Evolutionary conservation across 305 asterid genomes (phyloP).

Genomic region (Caryopteris hybrid): DNA sequence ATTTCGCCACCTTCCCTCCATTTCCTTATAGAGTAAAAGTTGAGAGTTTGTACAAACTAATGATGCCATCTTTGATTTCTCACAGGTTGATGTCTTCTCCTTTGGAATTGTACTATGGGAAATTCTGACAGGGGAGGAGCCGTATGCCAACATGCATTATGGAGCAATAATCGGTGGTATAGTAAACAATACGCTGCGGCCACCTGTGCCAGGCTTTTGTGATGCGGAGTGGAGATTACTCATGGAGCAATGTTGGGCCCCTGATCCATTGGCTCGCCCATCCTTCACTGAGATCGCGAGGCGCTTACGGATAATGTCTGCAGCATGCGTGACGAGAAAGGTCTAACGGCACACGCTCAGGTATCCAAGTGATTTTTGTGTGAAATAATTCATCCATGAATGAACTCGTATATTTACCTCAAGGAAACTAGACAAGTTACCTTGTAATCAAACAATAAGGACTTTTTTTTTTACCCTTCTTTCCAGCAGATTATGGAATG

Average conservation of each 20-base stretch:
- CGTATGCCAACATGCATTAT: constrained; percentile 93
- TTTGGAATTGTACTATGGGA: constrained; percentile 94
- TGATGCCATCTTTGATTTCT: constrained; percentile 4
- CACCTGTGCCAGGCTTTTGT: constrained; percentile 68
- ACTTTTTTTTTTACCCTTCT: background rate
- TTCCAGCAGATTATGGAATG: constrained; percentile 8
- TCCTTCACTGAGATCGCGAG: constrained; percentile 76
- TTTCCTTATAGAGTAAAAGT: too few species aligned
- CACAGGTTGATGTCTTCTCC: constrained; percentile 91
- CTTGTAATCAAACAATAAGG: background rate
- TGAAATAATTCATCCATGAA: background rate
- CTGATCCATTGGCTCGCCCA: constrained; percentile 72
- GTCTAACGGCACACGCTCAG: constrained; percentile 33
- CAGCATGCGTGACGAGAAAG: constrained; percentile 35
- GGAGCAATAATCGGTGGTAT: constrained; percentile 97
- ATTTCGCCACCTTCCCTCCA: too few species aligned
- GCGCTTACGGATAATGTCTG: constrained; percentile 61
- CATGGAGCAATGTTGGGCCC: constrained; percentile 97
- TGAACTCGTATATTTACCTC: constrained; percentile 1
- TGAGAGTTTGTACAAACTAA: background rate
- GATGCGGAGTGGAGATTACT: constrained; percentile 73
- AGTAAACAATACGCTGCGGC: constrained; percentile 79
- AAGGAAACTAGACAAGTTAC: background rate
- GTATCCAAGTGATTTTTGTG: constrained; percentile 37
- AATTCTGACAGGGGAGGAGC: constrained; percentile 93